A percentile compares a stretch with the other conserved stretches of the same genome.
Conservation (phyloP, 1,284 basidiomycete species). For the Afroboletus lepidellus region DNA sequence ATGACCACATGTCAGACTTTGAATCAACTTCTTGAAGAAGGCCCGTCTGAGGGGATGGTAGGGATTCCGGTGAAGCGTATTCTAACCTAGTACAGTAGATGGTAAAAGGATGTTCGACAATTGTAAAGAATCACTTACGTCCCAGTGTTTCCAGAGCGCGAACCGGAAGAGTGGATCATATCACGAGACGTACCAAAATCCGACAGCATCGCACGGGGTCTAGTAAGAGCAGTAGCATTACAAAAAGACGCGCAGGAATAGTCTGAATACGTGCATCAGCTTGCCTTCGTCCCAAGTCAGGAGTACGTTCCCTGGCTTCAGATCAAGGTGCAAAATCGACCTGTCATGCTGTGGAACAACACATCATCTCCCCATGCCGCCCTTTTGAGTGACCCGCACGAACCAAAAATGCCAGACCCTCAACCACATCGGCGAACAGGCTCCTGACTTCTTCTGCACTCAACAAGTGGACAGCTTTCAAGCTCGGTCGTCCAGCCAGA, state of each 20-base stretch:
- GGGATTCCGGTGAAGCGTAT: conserved; percentile 83
- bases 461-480: conserved; percentile 75
- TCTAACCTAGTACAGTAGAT: conserved; percentile 52
- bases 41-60: conserved; percentile 69
- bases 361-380: conserved; percentile 5
- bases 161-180: conserved; percentile 67
- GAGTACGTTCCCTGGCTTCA: conserved; percentile 92
- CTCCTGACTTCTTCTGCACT: conserved; percentile 78
- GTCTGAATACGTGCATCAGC: conserved; percentile 55
- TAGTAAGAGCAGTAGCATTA: conserved; percentile 28
- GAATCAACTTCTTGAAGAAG: conserved; percentile 74
- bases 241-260: conserved; percentile 2
- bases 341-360: conserved; percentile 62
- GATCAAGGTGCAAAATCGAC: conserved; percentile 86
- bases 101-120: conserved; percentile 4
- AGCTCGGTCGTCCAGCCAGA: conserved; percentile 33
- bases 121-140: conserved; percentile 60
- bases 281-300: conserved; percentile 90
- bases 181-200: conserved; percentile 95
- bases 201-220: conserved; percentile 84
- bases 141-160: conserved; percentile 87
- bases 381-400: conserved; percentile 25
- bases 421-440: conserved; percentile 75
- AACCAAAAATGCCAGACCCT: conserved; percentile 80
- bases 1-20: conserved; percentile 87